Evolutionary conservation across 371 early-diverging fungal genomes (phyloP), one percentile per base, ranked within the genome.

Genomic region (Chytridium lagenaria): DNA sequence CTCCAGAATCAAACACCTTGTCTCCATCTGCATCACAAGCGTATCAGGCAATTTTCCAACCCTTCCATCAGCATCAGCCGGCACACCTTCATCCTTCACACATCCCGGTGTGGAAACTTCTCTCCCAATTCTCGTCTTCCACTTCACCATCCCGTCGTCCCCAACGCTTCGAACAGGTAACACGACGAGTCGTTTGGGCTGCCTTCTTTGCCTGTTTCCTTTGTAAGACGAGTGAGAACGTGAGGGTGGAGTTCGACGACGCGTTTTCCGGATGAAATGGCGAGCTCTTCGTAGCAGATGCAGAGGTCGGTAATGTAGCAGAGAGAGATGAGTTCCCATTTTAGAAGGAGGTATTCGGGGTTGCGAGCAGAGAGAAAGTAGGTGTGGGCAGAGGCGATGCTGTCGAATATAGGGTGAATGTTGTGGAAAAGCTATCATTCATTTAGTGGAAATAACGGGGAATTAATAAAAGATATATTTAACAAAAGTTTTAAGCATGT

Each of bases 271-370:
- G 40, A 36, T 1, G 22, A 33, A 23, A 73, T 28, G 61, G 67
- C 30, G 22, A 3, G 2, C 50, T 68, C 64, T 44, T 73, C 74
- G 68, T 73, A 73, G 22, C 30, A 28, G 7, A 73, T 68, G 38
- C 74, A 73, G 16, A 68, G 69, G 40, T 73, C 69, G 26, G 68
- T 69, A 16, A 36, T 30, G 61, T 40, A 73, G 10, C 68, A 67
- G 2, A 73, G 63, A 7, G 74, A 73, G 31, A 73, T 59, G 50
- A 73, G 69, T 37, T 73, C 74, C 74, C 74, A 73, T 16, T 59
- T 23, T 22, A 50, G 5, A n/a, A 73, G 31, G 15, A 57, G 37
- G 63, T 30, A 40, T 50, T 73, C 74, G n/a, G 68, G 69, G 23
- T 73, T 28, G 37, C 26, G 30, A 26, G 49, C 23, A 38, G 23